Base-by-base conservation (phyloP, 768 basidiomycete species). In the Tephrocybe sp. region DNA sequence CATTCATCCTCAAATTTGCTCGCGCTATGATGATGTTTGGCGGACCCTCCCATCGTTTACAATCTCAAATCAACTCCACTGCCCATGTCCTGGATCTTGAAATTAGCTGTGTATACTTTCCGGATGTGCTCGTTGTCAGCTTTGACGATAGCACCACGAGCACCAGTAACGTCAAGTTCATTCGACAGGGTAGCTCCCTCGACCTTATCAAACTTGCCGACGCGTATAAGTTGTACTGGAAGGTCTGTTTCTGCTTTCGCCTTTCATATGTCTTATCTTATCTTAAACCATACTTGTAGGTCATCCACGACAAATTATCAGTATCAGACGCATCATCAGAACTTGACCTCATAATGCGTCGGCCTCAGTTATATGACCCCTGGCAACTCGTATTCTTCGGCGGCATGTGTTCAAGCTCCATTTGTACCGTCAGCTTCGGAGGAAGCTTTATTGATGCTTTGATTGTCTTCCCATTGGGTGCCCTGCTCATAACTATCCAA, bases 1-100 rank as follows among this genome's bases (percentile, higher is more conserved):
- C 87, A 50, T 94, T 94, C 68, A 77, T 94, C 44, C 70, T 92
- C 66, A 92, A 92, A 72, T 79, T 93, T 23, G 80, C 86, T 5
- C 80, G 89, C 45, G 83, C 89, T 9, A 83, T 94, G 77, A 94
- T 93, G 89, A 89, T 88, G 80, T 92, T 89, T 57, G 91, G 90
- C 9, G 85, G 84, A 5, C 89, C 90, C 16, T 80, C 85, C 11
- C 89, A 95, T 65, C 85, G 91, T 36, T 75, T 94, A 16, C 89
- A 85, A 60, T 78, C 88, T 1, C 90, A 93, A 63, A 83, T 93
- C 49, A 82, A 84, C 62, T 83, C 86, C 12, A 89, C 90, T 1
- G 89, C 84, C 12, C 77, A 76, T 6, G 88, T 92, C 12, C 78
- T 94, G 20, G 90, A 93, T 55, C 75, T 93, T 52, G 76, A 73